These are phyloP conservation scores for Cyphellophora attinorum DNA, from an alignment of 2,329 filamentous ascomycete genomes.

Conservation along the genomic window DNA sequence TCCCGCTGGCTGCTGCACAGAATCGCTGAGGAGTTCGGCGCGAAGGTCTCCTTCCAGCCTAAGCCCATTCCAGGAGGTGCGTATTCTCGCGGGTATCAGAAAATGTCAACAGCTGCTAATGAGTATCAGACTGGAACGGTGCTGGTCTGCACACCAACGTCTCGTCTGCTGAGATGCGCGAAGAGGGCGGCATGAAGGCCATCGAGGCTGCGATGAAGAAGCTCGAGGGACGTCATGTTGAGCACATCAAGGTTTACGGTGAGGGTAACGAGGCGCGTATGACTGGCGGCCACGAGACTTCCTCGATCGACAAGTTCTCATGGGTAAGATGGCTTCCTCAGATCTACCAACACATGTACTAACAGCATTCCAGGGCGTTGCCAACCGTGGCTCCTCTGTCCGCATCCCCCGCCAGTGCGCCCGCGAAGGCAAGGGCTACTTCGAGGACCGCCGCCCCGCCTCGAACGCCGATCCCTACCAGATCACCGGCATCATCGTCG, in stretches of 20 bases:
- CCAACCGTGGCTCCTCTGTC: slow-evolving; percentile 90
- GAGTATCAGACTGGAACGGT: slow-evolving; percentile 99
- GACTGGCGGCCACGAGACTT: slow-evolving; percentile 90
- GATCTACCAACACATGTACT: no score
- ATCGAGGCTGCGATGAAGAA: slow-evolving; percentile 84
- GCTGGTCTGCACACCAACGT: slow-evolving; percentile 92
- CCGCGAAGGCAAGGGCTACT: slow-evolving; percentile 82
- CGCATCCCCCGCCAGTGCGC: slow-evolving; percentile 81
- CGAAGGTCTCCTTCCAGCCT: slow-evolving; percentile 87
- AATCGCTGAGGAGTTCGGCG: slow-evolving; percentile 92
- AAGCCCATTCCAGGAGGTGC: slow-evolving; percentile 91
- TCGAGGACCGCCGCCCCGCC: slow-evolving; percentile 24
- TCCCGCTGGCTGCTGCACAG: slow-evolving; percentile 81
- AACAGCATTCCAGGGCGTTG: no score
- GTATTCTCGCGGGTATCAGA: no score
- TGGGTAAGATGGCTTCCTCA: no score
- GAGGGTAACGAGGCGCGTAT: slow-evolving; percentile 93
- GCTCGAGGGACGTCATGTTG: slow-evolving; percentile 64
- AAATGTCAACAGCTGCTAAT: no score
- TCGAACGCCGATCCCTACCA: slow-evolving; percentile 85
- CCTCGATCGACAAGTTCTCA: slow-evolving; percentile 83
- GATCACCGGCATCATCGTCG: slow-evolving; percentile 70
- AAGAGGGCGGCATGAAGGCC: slow-evolving; percentile 86
- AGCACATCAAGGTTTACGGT: slow-evolving; percentile 89
- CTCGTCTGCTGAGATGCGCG: slow-evolving; percentile 78